Conservation (phyloP, 352 stramenopile genomes). For the Phytophthora pinifolia region DNA sequence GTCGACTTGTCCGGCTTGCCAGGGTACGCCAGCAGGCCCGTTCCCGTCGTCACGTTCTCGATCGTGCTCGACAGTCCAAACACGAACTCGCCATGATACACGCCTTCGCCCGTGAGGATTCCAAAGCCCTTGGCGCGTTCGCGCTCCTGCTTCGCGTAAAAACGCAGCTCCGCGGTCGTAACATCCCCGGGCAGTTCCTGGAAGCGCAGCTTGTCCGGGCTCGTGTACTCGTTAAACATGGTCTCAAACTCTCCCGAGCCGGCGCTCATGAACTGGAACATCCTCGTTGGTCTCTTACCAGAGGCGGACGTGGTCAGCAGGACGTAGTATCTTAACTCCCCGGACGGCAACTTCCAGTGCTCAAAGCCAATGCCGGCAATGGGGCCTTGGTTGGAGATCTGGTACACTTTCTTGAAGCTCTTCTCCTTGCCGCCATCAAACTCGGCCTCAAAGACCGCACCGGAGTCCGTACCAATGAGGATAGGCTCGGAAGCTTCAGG, state of each 20-base stretch:
- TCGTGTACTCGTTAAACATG: conserved; percentile 86
- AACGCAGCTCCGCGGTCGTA: conserved; percentile 69
- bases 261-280: conserved; percentile 91
- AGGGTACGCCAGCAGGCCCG: conserved; percentile 70
- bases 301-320: conserved; percentile 86
- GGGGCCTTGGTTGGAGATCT: conserved; percentile 85
- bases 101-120: conserved; percentile 88
- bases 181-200: conserved; percentile 90
- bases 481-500: conserved; percentile 61
- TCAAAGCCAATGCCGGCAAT: conserved; percentile 86
- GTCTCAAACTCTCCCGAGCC: conserved; percentile 68
- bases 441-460: conserved; percentile 80
- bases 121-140: conserved; percentile 88
- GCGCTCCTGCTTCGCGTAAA: conserved; percentile 79
- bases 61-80: conserved; percentile 72
- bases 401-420: conserved; percentile 87
- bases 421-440: conserved; percentile 86
- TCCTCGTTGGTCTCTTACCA: conserved; percentile 83
- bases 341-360: conserved; percentile 63
- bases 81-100: conserved; percentile 89
- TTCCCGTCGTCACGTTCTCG: conserved; percentile 82
- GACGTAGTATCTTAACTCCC: conserved; percentile 67
- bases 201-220: conserved; percentile 82
- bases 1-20: conserved; percentile 55
- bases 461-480: conserved; percentile 80